These are phyloP conservation scores for Apiospora phragmitis DNA, from an alignment of 2,329 filamentous ascomycete genomes.

Conservation along the genomic window DNA sequence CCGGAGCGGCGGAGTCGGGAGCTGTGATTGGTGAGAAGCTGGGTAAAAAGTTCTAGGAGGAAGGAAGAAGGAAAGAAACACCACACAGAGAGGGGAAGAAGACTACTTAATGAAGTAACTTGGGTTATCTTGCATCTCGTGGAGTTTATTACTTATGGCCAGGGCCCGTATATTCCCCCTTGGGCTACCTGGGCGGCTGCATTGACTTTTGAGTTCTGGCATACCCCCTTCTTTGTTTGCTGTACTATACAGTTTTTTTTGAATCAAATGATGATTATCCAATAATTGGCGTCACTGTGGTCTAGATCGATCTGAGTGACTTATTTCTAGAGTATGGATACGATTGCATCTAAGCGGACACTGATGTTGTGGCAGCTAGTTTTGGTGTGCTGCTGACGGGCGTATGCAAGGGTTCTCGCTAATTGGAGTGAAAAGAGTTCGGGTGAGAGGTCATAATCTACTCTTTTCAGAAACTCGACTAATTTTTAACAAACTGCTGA, in stretches of 20 bases:
- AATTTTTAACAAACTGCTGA: not conserved
- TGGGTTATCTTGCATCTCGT: not conserved
- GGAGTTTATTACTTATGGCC: not conserved
- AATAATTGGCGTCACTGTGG: not conserved
- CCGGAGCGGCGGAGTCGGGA: not conserved
- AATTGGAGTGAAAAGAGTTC: not conserved
- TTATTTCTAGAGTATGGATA: no score
- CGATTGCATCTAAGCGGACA: no score
- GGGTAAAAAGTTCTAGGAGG: not conserved
- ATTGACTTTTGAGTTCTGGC: not conserved
- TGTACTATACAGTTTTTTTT: not conserved
- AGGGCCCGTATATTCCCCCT: not conserved
- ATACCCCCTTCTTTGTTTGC: not conserved
- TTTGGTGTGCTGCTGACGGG: not conserved
- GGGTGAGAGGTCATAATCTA: not conserved
- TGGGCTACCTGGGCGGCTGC: not conserved
- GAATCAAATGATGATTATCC: not conserved
- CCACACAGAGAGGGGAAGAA: not conserved
- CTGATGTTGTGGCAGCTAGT: not conserved
- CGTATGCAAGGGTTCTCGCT: not conserved
- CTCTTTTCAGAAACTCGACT: not conserved
- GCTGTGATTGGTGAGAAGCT: not conserved
- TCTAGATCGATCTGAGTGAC: not conserved
- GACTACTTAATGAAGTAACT: not conserved
- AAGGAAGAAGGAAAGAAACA: not conserved